Base-by-base conservation (phyloP, 2,329 filamentous ascomycete genomes). In the Dothistroma septosporum region DNA sequence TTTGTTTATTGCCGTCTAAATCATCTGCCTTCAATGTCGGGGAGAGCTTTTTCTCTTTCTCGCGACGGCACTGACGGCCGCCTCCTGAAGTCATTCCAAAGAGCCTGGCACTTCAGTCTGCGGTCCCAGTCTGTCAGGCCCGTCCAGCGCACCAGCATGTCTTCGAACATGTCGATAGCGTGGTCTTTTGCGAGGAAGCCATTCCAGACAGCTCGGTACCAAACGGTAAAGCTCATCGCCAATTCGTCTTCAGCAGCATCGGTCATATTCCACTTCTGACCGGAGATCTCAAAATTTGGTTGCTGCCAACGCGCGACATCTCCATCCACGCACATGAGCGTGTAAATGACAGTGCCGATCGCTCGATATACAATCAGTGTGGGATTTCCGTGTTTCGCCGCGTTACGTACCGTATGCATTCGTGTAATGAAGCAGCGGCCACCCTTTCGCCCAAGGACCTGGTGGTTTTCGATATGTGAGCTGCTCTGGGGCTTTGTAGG, bases 401-500 rank as follows among this genome's bases (percentile, higher is more conserved):
- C 12, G 33, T 41, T 19, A 52, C 28, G 28, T 48, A 32, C 41
- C 44, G 32, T 60, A 60, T 19, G 55, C 32, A 21, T 60, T 60
- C 3, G 58, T 55, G 1, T 19, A 50, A 16, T 50, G 31, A 16
- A 37, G 22, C 16, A 60, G 14, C 21, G 48, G 47, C 32, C 21
- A 50, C 9, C 50, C 58, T 14, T 60, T 19, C 12, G 19, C 21
- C 47, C 19, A 24, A 7, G 22, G 19, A 28, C 61, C 28, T 50
- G 22, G 2, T 48, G 58, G 19, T 53, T 50, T 9, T 22, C 16
- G n/a, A 49, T 58, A 4, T 33, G 19, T 16, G 2, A 32, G 44
- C 21, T 61, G 61, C 35, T 65, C 63, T n/a, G 63, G 63, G 0
- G 63, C 58, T 11, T 9, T 24, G 32, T 22, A 60, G 11, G 55